Base-by-base conservation (phyloP, 495 filamentous ascomycete species). In the Usnea hakonensis region DNA sequence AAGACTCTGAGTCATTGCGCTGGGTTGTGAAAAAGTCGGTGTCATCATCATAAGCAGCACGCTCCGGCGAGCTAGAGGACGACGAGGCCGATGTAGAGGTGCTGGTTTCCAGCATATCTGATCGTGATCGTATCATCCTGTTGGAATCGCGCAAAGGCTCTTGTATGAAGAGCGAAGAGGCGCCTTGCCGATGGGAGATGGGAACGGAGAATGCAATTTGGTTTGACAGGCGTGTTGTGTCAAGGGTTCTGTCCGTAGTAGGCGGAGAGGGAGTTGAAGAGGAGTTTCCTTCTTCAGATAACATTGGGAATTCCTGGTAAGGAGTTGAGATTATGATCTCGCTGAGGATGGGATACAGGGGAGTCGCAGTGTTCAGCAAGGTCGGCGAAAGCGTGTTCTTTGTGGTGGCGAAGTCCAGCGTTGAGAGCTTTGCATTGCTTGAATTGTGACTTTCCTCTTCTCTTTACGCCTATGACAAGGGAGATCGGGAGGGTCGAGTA, bases 1-100 rank as follows among this genome's bases (percentile, higher is more conserved):
- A 97, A 8, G 92, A 96, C 67, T 91, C 83, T 5, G 90, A 95
- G 72, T 97, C 92, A 74, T 96, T 95, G 63, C 83, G 81, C 63
- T 86, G 88, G 50, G 84, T 82, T 73, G 83, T 87, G 74, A 94
- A 93, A 77, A 93, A 95, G 73, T 97, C 91, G 65, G 89, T 94
- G 72, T 96, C 91, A 74, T 96, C 91, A 73, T 95, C 90, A 62
- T 84, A 81, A 62, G 83, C 85, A 67, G 84, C 81, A 35, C 89
- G 86, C 70, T 88, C 88, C 28, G 91, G 91, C 2, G 91, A 95
- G 71, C 88, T 91, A 55, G 88, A 90, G 5, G 88, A 87, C 19
- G 89, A 94, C 17, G 89, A 89, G 32, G 75, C 75, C 26, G 67
- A 67, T 46, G 55, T 65, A 14, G 67, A 55, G 21, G 64, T 57